Evolutionary conservation across 306 rosid species (phyloP), one percentile per base, ranked within the genome.

Genomic region (Comarum palustre): DNA sequence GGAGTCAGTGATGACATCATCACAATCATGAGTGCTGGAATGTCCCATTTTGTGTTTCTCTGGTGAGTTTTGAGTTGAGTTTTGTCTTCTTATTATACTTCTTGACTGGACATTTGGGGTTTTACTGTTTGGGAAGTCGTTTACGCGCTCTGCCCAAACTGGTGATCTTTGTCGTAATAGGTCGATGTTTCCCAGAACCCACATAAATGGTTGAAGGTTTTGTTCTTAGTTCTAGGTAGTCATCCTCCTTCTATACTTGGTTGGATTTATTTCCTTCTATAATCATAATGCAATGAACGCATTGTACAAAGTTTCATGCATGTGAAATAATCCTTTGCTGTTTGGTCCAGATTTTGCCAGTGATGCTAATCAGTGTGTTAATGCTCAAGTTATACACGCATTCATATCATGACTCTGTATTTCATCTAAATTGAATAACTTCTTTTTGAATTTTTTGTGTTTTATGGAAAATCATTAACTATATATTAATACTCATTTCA

Each of bases 41-140:
- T 47, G 84, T 60, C 82, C 88, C 98, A 92, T 90, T 58, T n/a
- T 22, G 43, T 14, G 14, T 36, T n/a, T n/a, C n/a, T n/a, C n/a
- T n/a, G n/a, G n/a, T n/a, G n/a, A n/a, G n/a, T n/a, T 9, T 47
- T 48, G 3, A 46, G 8, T 9, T 36, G 52, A 9, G 6, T 32
- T 16, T 1, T 34, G 36, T 57, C 64, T 58, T 27, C 64, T 58
- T 25, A 34, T 57, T 52, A 57, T 22, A 12, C 64, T 58, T 14
- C 64, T 12, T 12, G 64, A 27, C 64, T 27, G 39, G 17, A 25
- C 9, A 58, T 58, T 13, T 25, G 64, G 64, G 64, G 64, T 14
- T 58, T 58, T 58, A 58, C 38, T 58, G 64, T 58, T 29, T 11
- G 38, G 64, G n/a, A 11, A 24, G 64, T 25, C 36, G 38, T 25